Percentiles rank a stretch among this genome's conserved stretches.
These are phyloP conservation scores for Colletotrichum euphorbiae DNA, from an alignment of 2,329 filamentous ascomycete species.

Conservation along the genomic window DNA sequence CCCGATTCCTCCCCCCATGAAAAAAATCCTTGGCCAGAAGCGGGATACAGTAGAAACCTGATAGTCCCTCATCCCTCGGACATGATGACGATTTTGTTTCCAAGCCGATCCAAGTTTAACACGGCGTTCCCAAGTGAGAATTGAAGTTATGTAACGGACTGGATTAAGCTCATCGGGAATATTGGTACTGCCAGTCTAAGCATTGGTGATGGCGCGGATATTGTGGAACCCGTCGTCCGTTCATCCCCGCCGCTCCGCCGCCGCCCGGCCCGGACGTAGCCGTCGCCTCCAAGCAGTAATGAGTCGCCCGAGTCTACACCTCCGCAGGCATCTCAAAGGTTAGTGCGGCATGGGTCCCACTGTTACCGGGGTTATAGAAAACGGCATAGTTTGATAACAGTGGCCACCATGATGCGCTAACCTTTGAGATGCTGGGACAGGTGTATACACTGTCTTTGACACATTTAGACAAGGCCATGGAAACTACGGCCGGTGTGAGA, in stretches of 20 bases:
- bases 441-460: background rate
- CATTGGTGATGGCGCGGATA: constrained; percentile 16
- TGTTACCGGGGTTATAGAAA: too few relatives aligned
- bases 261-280: constrained; percentile 11
- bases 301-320: background rate
- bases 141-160: background rate
- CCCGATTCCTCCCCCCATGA: background rate
- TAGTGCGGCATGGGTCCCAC: too few relatives aligned
- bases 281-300: constrained; percentile 2
- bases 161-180: constrained; percentile 20
- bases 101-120: constrained; percentile 8
- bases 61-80: constrained; percentile 12
- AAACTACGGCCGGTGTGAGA: background rate
- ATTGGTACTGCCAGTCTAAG: constrained; percentile 6
- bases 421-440: too few relatives aligned
- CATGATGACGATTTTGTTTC: background rate
- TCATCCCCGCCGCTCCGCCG: background rate
- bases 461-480: background rate
- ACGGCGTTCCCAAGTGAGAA: background rate
- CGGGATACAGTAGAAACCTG: constrained; percentile 7
- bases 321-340: too few relatives aligned
- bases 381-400: too few relatives aligned
- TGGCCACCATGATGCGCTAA: too few relatives aligned
- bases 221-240: constrained; percentile 5
- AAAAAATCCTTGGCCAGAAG: background rate